Base-by-base conservation (phyloP, 495 filamentous ascomycete genomes). In the Penicillium tannophilum region DNA sequence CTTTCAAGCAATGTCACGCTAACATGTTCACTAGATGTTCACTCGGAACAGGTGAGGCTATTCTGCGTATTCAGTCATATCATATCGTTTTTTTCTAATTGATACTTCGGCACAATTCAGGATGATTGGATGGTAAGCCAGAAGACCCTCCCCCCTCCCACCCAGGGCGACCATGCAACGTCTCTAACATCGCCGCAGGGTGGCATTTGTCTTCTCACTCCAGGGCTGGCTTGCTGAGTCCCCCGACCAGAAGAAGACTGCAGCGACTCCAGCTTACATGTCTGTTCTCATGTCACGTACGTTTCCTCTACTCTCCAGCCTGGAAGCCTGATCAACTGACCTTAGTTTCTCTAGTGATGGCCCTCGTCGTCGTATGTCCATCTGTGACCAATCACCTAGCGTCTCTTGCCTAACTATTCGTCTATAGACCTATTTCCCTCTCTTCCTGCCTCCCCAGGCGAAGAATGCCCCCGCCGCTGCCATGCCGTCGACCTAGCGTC, bases 181-280 rank as follows among this genome's bases (percentile, higher is more conserved):
- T n/a, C 36, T 58, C 55, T 68, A 48, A 66, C 35, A 14, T 17
- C 39, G 31, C 31, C 49, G 17, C 68, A 93, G 91, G 92, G 86
- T 88, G 9, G 80, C 92, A 6, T 87, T 97, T 47, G 84, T 93
- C 49, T 88, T 95, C 72, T 85, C 90, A 54, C 74, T 96, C 43
- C 91, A 96, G 76, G 84, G 79, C 61, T 96, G 91, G 92, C 82
- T 97, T 17, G 87, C 87, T 57, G 92, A 96, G 78, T 89, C 87
- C 62, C 84, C 88, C 47, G 90, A 92, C 41, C 79, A 88, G 66
- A 86, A 83, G 74, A 86, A 82, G 64, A 87, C 73, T 55, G 70
- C 79, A 44, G 76, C 79, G 42, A 92, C 90, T 6, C 92, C 92
- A n/a, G 87, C 86, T 14, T 91, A 91, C 69, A 90, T 95, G 75